These are phyloP conservation scores for Globisporangium solare DNA, from an alignment of 352 stramenopile species.

Conservation along the genomic window DNA sequence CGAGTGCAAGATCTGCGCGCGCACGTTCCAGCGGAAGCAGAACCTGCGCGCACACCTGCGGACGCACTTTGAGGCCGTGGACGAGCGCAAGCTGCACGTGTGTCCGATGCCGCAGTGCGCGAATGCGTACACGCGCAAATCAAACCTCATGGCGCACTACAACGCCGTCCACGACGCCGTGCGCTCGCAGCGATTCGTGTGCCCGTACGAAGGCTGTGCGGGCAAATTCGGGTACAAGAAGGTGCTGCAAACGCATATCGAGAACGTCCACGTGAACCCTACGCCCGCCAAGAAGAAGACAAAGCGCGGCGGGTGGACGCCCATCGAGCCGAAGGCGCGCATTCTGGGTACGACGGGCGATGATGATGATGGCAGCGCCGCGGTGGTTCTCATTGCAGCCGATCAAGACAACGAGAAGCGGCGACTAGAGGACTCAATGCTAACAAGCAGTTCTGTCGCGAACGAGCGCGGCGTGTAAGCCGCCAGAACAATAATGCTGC, in stretches of 20 bases:
- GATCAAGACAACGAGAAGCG: no score
- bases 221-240: slow-evolving; percentile 76
- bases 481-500: no score
- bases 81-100: slow-evolving; percentile 54
- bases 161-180: slow-evolving; percentile 58
- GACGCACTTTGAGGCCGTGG: slow-evolving; percentile 56
- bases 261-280: slow-evolving; percentile 50
- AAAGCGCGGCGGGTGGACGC: slow-evolving; percentile 24
- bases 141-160: slow-evolving; percentile 75
- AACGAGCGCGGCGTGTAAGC: no score
- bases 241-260: slow-evolving; percentile 55
- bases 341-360: slow-evolving; percentile 17
- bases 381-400: neutral
- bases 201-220: slow-evolving; percentile 46
- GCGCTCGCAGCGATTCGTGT: slow-evolving; percentile 63
- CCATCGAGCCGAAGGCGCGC: slow-evolving; percentile 26
- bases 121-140: slow-evolving; percentile 64
- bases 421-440: no score
- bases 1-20: slow-evolving; percentile 49
- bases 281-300: slow-evolving; percentile 20
- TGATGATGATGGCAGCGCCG: neutral
- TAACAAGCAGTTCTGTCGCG: no score
- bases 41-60: slow-evolving; percentile 54
- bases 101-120: slow-evolving; percentile 56
- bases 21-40: slow-evolving; percentile 43